A percentile compares a stretch with the other conserved stretches of the same genome.
phyloP scores from a whole-genome alignment of 768 basidiomycete genomes.

The Cystobasidium tubakii region DNA sequence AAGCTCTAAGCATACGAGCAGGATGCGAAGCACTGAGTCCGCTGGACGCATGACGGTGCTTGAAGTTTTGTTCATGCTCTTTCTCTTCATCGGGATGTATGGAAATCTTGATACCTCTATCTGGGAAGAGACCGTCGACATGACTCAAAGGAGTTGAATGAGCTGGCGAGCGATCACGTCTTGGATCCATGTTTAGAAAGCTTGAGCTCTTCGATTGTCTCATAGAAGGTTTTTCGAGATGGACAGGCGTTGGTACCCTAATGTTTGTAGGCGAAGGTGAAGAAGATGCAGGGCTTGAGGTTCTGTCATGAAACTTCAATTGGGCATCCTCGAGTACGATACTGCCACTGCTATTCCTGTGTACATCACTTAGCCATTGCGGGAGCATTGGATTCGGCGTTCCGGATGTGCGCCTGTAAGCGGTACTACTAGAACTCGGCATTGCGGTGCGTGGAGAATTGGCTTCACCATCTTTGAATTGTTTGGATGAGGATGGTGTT shows the following conservation, averaged over 20 bases:
- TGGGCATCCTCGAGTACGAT: not conserved
- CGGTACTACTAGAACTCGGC: not conserved
- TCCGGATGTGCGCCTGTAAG: not conserved
- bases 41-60: not conserved
- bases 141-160: not conserved
- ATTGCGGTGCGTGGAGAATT: not conserved
- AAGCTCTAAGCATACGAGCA: not conserved
- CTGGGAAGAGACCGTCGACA: not conserved
- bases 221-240: not conserved
- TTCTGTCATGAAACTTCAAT: not conserved
- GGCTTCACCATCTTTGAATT: not conserved
- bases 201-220: constrained; percentile 15
- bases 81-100: not conserved
- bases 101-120: constrained; percentile 14
- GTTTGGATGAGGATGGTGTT: not conserved
- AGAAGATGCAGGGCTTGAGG: not conserved
- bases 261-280: not conserved
- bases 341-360: constrained; percentile 4
- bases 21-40: not conserved
- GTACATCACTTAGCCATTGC: constrained; percentile 21
- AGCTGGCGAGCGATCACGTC: not conserved
- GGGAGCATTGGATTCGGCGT: constrained; percentile 17
- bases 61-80: not conserved
- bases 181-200: not conserved
- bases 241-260: not conserved